Evolutionary conservation across 768 basidiomycete species (phyloP).

Genomic region (Galerina sulciceps): DNA sequence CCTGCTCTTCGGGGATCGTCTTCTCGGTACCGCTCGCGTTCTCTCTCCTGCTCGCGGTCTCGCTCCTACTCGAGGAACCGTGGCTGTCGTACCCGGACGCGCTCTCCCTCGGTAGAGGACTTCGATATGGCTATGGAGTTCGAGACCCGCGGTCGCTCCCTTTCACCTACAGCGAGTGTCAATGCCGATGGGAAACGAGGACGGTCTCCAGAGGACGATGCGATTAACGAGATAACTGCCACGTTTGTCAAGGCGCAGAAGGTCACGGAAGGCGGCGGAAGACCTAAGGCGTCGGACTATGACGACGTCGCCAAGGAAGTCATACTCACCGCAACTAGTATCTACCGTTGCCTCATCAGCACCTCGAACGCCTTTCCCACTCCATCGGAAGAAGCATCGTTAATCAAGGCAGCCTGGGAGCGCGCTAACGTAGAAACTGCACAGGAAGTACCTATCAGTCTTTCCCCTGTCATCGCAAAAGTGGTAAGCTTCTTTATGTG

Average conservation of each 20-base stretch:
- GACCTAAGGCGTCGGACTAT: constrained; percentile 24
- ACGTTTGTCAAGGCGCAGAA: constrained; percentile 6
- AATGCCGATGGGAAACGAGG: neutral
- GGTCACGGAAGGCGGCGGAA: constrained; percentile 6
- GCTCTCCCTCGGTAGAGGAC: too few species aligned
- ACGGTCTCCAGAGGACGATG: neutral
- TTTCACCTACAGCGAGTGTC: neutral
- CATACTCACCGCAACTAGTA: constrained; percentile 16
- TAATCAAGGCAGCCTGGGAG: constrained; percentile 19
- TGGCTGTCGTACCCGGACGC: neutral
- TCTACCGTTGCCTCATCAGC: constrained; percentile 20
- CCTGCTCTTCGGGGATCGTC: neutral
- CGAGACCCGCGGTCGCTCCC: neutral
- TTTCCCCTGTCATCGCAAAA: constrained; percentile 19
- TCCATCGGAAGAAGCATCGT: constrained; percentile 5
- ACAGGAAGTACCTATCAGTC: neutral
- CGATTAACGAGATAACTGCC: neutral
- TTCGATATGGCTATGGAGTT: too few species aligned
- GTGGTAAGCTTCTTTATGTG: constrained; percentile 13
- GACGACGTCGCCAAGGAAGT: constrained; percentile 20
- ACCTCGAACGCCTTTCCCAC: constrained; percentile 26
- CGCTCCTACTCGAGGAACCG: neutral
- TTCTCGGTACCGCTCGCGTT: neutral
- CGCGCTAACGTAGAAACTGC: constrained; percentile 9
- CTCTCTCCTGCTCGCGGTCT: neutral